Conservation (phyloP, 1,284 basidiomycete genomes). For the Vanrija sp. region DNA sequence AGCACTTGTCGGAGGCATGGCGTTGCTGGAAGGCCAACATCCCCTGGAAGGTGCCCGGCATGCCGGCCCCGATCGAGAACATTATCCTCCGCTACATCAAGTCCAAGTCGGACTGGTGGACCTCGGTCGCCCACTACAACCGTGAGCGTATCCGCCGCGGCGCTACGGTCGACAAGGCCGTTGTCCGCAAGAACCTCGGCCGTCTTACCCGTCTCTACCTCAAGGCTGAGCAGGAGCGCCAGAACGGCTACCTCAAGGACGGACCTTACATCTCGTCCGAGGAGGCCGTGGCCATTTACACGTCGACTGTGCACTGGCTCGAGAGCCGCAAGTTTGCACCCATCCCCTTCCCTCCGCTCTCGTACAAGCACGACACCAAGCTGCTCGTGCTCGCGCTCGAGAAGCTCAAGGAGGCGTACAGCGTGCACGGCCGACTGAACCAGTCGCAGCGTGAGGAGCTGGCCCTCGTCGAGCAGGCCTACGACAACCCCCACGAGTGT, state of each 20-base stretch:
- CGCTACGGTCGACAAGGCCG: conserved; percentile 98
- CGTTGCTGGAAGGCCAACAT: conserved; percentile 93
- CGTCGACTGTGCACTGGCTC: conserved; percentile 94
- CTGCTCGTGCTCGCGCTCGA: conserved; percentile 89
- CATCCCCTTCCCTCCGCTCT: conserved; percentile 95
- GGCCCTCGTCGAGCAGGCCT: conserved; percentile 93
- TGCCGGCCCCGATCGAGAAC: conserved; percentile 92
- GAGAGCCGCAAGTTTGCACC: conserved; percentile 91
- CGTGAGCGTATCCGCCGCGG: conserved; percentile 61
- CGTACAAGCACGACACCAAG: conserved; percentile 98
- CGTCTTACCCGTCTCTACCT: conserved; percentile 69
- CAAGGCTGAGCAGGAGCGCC: conserved; percentile 95
- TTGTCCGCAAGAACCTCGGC: conserved; percentile 55
- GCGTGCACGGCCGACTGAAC: conserved; percentile 93
- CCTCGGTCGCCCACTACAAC: conserved; percentile 69
- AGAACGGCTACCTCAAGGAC: conserved; percentile 95
- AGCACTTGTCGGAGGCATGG: conserved; percentile 77
- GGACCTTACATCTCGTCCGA: conserved; percentile 95
- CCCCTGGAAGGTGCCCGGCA: conserved; percentile 52
- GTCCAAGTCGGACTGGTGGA: conserved; percentile 99
- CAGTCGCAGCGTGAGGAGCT: conserved; percentile 95
- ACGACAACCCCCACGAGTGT: conserved; percentile 58
- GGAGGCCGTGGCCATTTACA: conserved; percentile 95
- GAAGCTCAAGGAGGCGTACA: conserved; percentile 96
- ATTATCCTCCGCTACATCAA: conserved; percentile 99